Evolutionary conservation across 768 basidiomycete genomes (phyloP).

Genomic region (Mycena epipterygia): DNA sequence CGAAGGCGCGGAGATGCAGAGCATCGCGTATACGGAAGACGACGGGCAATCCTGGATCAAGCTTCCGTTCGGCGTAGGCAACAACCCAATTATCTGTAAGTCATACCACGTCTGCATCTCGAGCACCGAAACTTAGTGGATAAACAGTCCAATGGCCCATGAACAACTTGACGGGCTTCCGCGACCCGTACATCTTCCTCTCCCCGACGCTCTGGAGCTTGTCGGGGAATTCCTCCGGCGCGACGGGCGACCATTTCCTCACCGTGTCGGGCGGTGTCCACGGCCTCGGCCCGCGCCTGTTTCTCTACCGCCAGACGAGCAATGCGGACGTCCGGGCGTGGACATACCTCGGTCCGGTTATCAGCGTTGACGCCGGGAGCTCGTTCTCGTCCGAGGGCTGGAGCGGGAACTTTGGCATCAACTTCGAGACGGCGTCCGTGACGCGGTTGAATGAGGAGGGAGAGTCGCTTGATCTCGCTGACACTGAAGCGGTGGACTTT

Average conservation of each 20-base stretch:
- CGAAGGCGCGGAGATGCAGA: slow-evolving; percentile 29
- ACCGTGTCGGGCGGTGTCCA: slow-evolving; percentile 28
- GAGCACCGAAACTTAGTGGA: not conserved
- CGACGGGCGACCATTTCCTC: slow-evolving; percentile 32
- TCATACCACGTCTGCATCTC: not conserved
- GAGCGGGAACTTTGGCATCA: slow-evolving; percentile 33
- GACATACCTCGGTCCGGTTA: slow-evolving; percentile 30
- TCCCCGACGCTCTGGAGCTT: slow-evolving; percentile 21
- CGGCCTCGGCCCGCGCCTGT: slow-evolving; percentile 25
- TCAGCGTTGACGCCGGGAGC: slow-evolving; percentile 6
- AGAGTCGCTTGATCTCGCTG: slow-evolving; percentile 17
- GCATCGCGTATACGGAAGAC: slow-evolving; percentile 29
- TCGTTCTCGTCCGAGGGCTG: slow-evolving; percentile 28
- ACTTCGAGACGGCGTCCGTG: slow-evolving; percentile 30
- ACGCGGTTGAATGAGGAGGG: slow-evolving; percentile 28
- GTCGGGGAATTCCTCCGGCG: slow-evolving; percentile 16
- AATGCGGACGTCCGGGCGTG: slow-evolving; percentile 28
- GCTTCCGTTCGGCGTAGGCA: slow-evolving; percentile 16
- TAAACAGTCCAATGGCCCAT: slow-evolving; percentile 26
- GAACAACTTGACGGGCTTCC: slow-evolving; percentile 25
- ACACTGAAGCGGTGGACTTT: slow-evolving; percentile 28
- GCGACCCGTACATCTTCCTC: slow-evolving; percentile 27
- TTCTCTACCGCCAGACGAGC: slow-evolving; percentile 31
- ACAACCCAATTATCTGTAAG: slow-evolving; percentile 31
- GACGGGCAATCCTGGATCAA: slow-evolving; percentile 33